A percentile compares a stretch with the other conserved stretches of the same genome.
Conservation (phyloP, 78 protist genomes). For the Dictyostelium firmibasis region DNA sequence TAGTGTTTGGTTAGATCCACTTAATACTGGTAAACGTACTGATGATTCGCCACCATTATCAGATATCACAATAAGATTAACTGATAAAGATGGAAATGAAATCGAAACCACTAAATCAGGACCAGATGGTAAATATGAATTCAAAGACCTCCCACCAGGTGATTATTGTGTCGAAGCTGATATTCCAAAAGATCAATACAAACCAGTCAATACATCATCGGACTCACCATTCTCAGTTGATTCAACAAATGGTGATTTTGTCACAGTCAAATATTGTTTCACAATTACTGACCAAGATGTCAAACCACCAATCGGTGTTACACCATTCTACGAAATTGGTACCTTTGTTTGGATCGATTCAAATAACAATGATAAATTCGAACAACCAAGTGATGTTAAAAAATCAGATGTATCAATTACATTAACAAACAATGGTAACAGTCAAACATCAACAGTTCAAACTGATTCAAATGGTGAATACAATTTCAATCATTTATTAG, state of each 20-base stretch:
- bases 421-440: neutral
- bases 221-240: too few relatives aligned
- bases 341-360: neutral
- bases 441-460: neutral
- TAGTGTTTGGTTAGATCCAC: neutral
- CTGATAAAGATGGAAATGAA: neutral
- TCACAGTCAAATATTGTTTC: neutral
- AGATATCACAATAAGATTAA: neutral
- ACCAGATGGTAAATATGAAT: too few relatives aligned
- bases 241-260: too few relatives aligned
- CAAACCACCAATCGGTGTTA: neutral
- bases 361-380: neutral
- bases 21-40: neutral
- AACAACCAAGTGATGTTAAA: neutral
- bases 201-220: too few relatives aligned
- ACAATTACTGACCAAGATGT: neutral
- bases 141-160: too few relatives aligned
- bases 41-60: neutral
- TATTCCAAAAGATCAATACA: too few relatives aligned
- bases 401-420: neutral
- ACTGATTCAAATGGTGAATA: neutral
- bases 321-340: neutral
- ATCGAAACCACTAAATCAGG: too few relatives aligned
- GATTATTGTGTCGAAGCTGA: too few relatives aligned
- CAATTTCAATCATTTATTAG: neutral